Percentiles rank a stretch among this genome's conserved stretches.
Conservation (phyloP, 257 asterid genomes). For the Fraxinus quadrangulata region DNA sequence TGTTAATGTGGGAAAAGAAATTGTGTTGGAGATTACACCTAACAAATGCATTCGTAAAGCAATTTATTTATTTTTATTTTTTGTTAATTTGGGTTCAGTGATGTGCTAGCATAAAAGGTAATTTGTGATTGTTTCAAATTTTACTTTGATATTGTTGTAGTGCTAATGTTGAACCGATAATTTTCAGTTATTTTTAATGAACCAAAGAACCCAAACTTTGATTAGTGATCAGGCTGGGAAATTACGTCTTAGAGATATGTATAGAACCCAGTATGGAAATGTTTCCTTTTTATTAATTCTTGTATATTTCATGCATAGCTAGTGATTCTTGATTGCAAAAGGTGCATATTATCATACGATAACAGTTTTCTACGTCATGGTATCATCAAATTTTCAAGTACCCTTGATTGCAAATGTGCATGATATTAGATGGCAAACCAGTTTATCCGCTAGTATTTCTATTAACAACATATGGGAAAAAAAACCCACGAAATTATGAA, state of each 20-base stretch:
- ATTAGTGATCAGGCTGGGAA: not conserved
- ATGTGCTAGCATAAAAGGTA: not conserved
- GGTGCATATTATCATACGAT: no score
- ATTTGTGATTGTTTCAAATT: not conserved
- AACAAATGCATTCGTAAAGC: not conserved
- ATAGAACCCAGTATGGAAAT: not conserved
- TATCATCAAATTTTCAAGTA: no score
- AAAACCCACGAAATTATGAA: not conserved
- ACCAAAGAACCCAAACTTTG: not conserved
- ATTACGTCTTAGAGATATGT: no score
- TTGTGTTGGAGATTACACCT: conserved; percentile 32
- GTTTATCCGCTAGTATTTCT: not conserved
- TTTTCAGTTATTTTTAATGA: no score
- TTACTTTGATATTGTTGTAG: no score
- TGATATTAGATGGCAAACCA: not conserved
- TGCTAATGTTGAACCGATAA: no score
- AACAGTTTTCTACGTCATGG: no score
- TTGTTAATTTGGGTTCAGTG: not conserved
- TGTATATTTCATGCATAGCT: not conserved
- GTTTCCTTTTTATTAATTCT: not conserved
- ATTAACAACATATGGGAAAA: not conserved
- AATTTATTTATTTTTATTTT: no score
- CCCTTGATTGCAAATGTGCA: not conserved
- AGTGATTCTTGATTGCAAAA: not conserved
- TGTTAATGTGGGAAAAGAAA: conserved; percentile 30